Evolutionary conservation across 2,329 filamentous ascomycete species (phyloP), one percentile per base, ranked within the genome.

Genomic region (Hymenoscyphus occultus): DNA sequence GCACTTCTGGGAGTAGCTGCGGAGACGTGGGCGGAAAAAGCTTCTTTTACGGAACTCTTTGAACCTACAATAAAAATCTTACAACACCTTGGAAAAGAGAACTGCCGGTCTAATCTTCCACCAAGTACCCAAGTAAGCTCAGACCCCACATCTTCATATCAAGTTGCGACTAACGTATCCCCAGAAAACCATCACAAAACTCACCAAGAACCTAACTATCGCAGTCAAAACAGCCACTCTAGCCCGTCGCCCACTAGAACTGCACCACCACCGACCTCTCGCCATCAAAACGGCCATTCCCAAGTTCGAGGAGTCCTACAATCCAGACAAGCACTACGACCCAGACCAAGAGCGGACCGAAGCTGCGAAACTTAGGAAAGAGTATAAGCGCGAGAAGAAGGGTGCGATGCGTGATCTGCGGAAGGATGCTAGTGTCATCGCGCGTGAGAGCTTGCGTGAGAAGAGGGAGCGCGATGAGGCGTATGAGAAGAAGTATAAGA

Each of bases 271-370:
- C 82, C 85, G 85, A 0, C 92, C 93, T 0, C 84, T 96, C 2
- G 89, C 95, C 28, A 96, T 98, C 81, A 93, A 94, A 77, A 88
- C 87, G 7, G 89, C 86, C 65, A 87, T 97, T 58, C 95, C 95
- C 78, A 97, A 96, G 78, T 99, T 98, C 80, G 95, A 98, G 80
- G 94, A 97, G 76, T 84, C 86, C 65, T 99, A 93, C 84, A 95
- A 96, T 77, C 95, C 95, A 2, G 87, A 91, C 80, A 94, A 93
- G 80, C 95, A 98, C 84, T 98, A 99, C 85, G 96, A 99, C 76
- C 93, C 93, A 0, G 91, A 99, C 78, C 89, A 89, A 71, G 93
- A 97, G 78, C 91, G 95, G 40, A 89, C 91, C 28, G 93, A 97
- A 75, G 79, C 90, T 67, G 88, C 88, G 75, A 95, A 93, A 78